Evolutionary conservation across 495 filamentous ascomycete species (phyloP), one percentile per base, ranked within the genome.

Genomic region (Patellaria atrata): DNA sequence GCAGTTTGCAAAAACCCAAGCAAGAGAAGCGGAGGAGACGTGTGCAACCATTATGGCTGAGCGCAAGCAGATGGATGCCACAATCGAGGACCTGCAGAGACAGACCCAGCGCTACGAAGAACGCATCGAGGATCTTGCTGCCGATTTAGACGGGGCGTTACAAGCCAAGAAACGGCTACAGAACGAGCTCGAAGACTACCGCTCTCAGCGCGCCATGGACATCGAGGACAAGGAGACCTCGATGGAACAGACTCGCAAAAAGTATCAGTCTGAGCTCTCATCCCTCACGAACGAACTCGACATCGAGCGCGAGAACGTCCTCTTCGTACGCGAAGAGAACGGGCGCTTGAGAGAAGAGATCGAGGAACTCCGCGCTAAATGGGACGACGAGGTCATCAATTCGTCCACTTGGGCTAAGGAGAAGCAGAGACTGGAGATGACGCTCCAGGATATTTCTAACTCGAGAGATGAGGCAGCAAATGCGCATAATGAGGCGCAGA

Each of bases 321-420:
- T 82, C 30, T 67, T 71, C 35, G 73, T 69, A 14, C 69, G 78
- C 20, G 62, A 64, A 7, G 65, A 64, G 51, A 62, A 62, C 38
- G 56, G 75, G 8, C 71, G 82, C 18, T 67, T 97, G 29, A 75
- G 91, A 3, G 89, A 96, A 49, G 89, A 97, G 53, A 70, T 96
- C 11, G 89, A 97, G 44, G 83, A 92, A 43, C 74, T 96, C 14
- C 77, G 89, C 31, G 83, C 77, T 40, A 96, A 94, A 54, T 97
- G 91, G 91, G 91, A 97, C 51, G 81, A 97, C 48, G 89, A 97
- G 57, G 85, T 96, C 13, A 75, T 97, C 48, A 97, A 97, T 52
- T 87, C 80, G 56, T 91, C 84, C 0, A 89, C 89, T 1, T 97
- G 89, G 89, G 84, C 85, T 21, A 97, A 97, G 62, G 89, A 97